These are phyloP conservation scores for Lentinula sp. DNA, from an alignment of 768 basidiomycete genomes.

Conservation along the genomic window DNA sequence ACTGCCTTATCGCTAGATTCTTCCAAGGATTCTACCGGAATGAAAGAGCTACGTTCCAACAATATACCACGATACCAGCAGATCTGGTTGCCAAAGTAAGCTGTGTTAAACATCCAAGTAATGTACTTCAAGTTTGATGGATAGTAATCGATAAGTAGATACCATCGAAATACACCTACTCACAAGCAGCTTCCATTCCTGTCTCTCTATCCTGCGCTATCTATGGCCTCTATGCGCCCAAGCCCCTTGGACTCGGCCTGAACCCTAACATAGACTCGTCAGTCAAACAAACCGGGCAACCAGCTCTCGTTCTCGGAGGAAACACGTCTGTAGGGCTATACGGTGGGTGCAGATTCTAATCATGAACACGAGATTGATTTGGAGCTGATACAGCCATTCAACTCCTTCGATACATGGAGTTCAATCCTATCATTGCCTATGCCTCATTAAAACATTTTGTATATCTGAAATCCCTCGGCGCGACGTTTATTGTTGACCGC, in stretches of 20 bases:
- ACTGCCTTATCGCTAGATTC: neutral
- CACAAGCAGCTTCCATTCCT: constrained; percentile 18
- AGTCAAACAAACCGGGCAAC: constrained; percentile 34
- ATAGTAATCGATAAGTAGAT: constrained; percentile 5
- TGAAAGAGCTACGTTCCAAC: constrained; percentile 14
- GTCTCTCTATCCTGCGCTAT: constrained; percentile 19
- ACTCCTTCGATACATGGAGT: constrained; percentile 20
- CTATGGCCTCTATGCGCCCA: constrained; percentile 16
- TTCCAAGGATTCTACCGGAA: constrained; percentile 9
- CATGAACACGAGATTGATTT: neutral
- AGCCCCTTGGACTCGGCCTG: constrained; percentile 32
- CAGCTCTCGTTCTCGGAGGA: constrained; percentile 44
- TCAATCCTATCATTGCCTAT: constrained; percentile 21
- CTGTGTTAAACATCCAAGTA: neutral
- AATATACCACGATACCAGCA: constrained; percentile 15
- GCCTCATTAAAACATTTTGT: constrained; percentile 17
- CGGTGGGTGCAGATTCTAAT: constrained; percentile 18
- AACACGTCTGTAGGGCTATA: constrained; percentile 43
- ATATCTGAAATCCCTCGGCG: constrained; percentile 21
- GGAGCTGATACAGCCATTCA: constrained; percentile 13
- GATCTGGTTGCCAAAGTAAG: constrained; percentile 12
- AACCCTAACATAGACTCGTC: constrained; percentile 28
- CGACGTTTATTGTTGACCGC: constrained; percentile 15
- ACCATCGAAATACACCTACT: constrained; percentile 15
- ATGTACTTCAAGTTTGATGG: neutral